phyloP scores from a whole-genome alignment of 2,329 filamentous ascomycete species.

The Pyricularia pennisetigena region DNA sequence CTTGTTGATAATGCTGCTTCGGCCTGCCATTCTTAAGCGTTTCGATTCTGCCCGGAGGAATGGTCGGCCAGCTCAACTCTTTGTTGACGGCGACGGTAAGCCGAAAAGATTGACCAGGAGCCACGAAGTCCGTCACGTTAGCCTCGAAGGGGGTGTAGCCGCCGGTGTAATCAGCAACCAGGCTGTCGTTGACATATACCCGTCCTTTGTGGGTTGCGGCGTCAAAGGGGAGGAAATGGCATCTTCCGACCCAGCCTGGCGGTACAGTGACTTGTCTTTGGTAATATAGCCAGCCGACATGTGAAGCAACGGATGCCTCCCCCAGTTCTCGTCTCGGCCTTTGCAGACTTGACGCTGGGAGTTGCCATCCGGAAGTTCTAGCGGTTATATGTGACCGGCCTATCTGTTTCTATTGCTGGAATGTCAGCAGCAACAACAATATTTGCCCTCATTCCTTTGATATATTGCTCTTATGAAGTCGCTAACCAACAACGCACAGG shows the following conservation, averaged over 20 bases:
- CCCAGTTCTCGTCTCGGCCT: no score
- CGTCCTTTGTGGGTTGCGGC: constrained; percentile 17
- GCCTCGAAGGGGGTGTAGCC: constrained; percentile 20
- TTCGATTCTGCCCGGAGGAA: constrained; percentile 15
- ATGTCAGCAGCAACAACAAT: no score
- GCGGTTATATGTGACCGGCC: no score
- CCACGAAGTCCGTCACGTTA: constrained; percentile 10
- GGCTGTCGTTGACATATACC: constrained; percentile 16
- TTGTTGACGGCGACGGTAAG: constrained; percentile 21
- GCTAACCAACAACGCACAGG: background rate
- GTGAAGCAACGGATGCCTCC: no score
- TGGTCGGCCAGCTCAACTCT: constrained; percentile 17
- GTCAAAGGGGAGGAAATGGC: constrained; percentile 16
- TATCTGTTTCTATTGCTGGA: no score
- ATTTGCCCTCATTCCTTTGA: no score
- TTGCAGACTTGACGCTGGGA: no score
- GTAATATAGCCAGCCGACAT: constrained; percentile 21
- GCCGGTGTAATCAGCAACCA: constrained; percentile 15
- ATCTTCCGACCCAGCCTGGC: constrained; percentile 10
- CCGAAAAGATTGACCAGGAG: constrained; percentile 14
- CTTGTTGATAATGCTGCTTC: constrained; percentile 17
- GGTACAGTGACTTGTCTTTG: constrained; percentile 17
- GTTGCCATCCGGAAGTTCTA: no score
- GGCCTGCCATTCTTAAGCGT: constrained; percentile 10
- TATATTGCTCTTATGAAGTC: background rate